These are phyloP conservation scores for Bathelium albidoporum DNA, from an alignment of 495 filamentous ascomycete species.

Conservation along the genomic window DNA sequence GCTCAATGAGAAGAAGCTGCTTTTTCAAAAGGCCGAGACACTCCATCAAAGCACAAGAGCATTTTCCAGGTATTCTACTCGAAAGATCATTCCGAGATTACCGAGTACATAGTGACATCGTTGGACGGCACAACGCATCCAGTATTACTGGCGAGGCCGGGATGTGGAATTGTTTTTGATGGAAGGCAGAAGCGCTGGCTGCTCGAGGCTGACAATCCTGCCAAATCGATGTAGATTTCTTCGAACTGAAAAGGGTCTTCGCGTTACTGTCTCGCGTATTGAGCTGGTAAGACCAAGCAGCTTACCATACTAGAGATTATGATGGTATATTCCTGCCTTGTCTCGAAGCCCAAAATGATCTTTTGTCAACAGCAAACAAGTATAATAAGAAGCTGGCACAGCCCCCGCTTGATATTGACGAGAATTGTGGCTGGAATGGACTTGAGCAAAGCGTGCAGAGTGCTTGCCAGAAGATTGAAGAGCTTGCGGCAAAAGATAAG, in stretches of 20 bases:
- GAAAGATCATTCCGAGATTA: neutral
- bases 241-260: neutral
- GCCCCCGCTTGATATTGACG: neutral
- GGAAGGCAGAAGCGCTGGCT: neutral
- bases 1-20: neutral
- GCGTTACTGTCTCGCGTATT: neutral
- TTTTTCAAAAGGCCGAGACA: neutral
- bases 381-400: neutral
- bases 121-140: neutral
- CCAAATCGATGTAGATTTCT: neutral
- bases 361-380: neutral
- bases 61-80: neutral
- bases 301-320: neutral
- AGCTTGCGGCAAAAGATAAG: neutral
- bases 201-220: neutral
- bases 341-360: neutral
- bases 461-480: neutral
- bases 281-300: neutral
- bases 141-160: neutral
- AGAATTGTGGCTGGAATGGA: neutral
- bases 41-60: neutral
- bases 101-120: neutral
- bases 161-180: neutral
- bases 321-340: neutral
- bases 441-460: neutral